Evolutionary conservation across 2,329 filamentous ascomycete genomes (phyloP), one percentile per base, ranked within the genome.

Genomic region (Teratosphaeria gauchensis): DNA sequence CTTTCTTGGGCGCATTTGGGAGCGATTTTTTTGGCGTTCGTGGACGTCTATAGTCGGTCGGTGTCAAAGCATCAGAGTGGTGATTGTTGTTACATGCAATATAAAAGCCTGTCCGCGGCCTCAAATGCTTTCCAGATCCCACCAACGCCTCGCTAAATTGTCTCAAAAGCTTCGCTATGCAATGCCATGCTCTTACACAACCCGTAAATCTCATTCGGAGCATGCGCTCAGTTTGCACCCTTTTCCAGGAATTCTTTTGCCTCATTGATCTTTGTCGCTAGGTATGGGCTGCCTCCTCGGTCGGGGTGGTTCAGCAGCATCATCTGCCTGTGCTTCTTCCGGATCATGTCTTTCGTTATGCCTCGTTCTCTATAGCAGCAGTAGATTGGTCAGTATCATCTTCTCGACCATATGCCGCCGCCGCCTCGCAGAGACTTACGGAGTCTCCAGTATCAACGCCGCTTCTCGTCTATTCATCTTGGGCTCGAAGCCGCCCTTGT

Each of bases 281-380:
- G 78, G 73, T 97, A 99, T 7, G 94, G 94, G 72, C 91, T 96
- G 46, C 94, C 94, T 65, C 94, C 94, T 71, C 94, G 88, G 80
- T 99, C 94, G 63, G 94, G 94, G 75, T 99, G 94, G 80, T 99
- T 99, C 65, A 96, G 81, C 58, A 99, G 84, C 92, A 99, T 99
- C 65, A 97, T 84, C 57, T 87, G 90, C 64, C 94, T 87, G 77
- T 99, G 94, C 67, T 92, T 90, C 78, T 96, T 96, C 72, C 94
- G 90, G 68, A 99, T 80, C 72, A 95, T 94, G 53, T 97, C 92
- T 76, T 95, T 95, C 60, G 87, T 94, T 62, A 96, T 73, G 67
- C 86, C 84, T 62, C 91, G 84, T 77, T 99, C 94, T 64, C 92
- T 97, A 59, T 48, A 7, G n/a, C 42, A 48, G 19, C 8, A 3